A percentile compares a stretch with the other conserved stretches of the same genome.
Conservation (phyloP, 257 asterid genomes). For the Dorcoceras hygrometricum region DNA sequence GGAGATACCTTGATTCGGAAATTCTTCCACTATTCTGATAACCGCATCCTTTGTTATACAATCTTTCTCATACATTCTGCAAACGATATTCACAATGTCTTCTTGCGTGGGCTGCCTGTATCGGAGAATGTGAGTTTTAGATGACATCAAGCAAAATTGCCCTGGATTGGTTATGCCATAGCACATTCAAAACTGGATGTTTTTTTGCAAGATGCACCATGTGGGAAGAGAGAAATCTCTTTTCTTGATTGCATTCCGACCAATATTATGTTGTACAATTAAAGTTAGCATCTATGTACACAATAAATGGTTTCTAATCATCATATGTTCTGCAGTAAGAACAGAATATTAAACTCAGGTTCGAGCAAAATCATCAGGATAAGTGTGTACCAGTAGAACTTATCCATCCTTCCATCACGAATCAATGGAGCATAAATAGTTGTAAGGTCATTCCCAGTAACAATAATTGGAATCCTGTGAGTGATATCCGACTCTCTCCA, state of each 20-base stretch:
- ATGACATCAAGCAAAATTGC: slow-evolving; percentile 2
- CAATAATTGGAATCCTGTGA: slow-evolving; percentile 54
- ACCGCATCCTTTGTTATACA: slow-evolving; percentile 70
- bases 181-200: not conserved
- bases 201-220: not conserved
- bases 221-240: slow-evolving; percentile 17
- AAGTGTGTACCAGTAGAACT: slow-evolving; percentile 69
- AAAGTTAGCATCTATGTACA: not conserved
- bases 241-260: not conserved
- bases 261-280: not conserved
- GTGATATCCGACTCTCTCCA: slow-evolving; percentile 81
- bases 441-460: not conserved
- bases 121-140: slow-evolving; percentile 23
- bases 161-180: slow-evolving; percentile 1
- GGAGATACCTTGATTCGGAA: slow-evolving; percentile 82
- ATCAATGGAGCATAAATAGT: not conserved
- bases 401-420: slow-evolving; percentile 66
- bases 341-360: not conserved
- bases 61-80: slow-evolving; percentile 86
- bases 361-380: slow-evolving; percentile 1
- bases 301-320: not conserved
- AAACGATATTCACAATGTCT: slow-evolving; percentile 80
- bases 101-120: slow-evolving; percentile 94
- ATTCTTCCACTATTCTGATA: slow-evolving; percentile 51
- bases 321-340: slow-evolving; percentile 1